phyloP scores from a whole-genome alignment of 2,329 filamentous ascomycete genomes.

The Pseudogymnoascus sp. region DNA sequence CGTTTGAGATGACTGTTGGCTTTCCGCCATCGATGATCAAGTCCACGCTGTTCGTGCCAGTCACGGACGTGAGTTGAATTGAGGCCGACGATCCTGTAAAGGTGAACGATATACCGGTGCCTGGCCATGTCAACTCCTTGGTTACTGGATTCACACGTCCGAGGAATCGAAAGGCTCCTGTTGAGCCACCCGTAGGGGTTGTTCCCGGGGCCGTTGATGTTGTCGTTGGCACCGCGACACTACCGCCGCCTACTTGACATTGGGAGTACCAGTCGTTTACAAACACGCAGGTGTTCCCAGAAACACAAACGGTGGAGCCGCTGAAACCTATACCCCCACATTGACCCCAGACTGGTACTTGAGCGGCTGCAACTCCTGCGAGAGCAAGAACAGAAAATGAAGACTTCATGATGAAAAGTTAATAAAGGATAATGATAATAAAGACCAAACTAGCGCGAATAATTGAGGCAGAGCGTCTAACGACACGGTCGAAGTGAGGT shows the following conservation, averaged over 20 bases:
- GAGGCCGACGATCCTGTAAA: conserved; percentile 32
- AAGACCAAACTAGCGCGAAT: neutral
- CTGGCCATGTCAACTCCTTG: conserved; percentile 40
- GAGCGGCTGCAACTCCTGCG: neutral
- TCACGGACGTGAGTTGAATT: conserved; percentile 30
- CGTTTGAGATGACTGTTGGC: conserved; percentile 27
- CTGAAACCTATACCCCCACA: conserved; percentile 31
- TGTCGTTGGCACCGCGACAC: neutral
- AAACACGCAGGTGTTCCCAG: conserved; percentile 23
- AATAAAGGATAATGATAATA: no score
- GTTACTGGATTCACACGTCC: conserved; percentile 40
- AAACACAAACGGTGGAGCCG: conserved; percentile 27
- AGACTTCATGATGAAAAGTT: neutral
- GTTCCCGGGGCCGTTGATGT: neutral
- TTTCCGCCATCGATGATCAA: conserved; percentile 32
- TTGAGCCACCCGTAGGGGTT: neutral
- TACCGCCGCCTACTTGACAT: neutral
- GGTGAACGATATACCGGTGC: conserved; percentile 35
- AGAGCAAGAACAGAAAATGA: neutral
- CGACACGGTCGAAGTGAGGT: neutral
- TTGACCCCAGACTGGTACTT: conserved; percentile 26
- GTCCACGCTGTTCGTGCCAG: conserved; percentile 32
- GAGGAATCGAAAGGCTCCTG: conserved; percentile 27
- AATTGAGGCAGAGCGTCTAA: neutral
- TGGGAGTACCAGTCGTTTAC: conserved; percentile 18